Evolutionary conservation across 2,329 filamentous ascomycete species (phyloP), one percentile per base, ranked within the genome.

Genomic region (Hypoxylon sp.): DNA sequence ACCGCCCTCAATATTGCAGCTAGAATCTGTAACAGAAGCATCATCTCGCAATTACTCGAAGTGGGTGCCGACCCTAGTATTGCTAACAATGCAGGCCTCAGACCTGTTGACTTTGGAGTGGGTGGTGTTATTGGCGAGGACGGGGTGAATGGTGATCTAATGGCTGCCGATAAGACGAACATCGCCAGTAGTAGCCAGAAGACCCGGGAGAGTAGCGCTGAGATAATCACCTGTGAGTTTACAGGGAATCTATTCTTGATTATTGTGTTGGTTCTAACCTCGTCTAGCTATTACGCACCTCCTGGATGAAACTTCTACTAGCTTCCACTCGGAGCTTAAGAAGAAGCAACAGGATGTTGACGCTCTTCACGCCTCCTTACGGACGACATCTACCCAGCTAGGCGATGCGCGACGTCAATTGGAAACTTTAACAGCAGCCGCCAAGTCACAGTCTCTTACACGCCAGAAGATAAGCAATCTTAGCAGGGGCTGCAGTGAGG

Each of bases 21-120:
- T 1, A 87, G 96, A 67, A 97, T 98, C 72, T 93, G 94, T 21
- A 98, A 97, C 77, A 87, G 92, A 60, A 97, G 93, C 74, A 97
- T 99, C 74, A 97, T 98, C 63, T 95, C 94, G n/a, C 96, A 99
- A 77, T 84, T 99, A 32, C 85, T 98, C 10, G 96, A 99, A 80
- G 94, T 99, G 46, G 94, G 95, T 62, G 96, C 96, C 1, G 94
- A 98, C 78, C 91, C 94, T n/a, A 89, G 91, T 58, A 94, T 98
- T 75, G 88, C 93, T 5, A 99, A 99, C 75, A 90, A 94, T 52
- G 94, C 94, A 48, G 94, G 95, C 19, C 85, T 98, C 11, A 87
- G 93, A 41, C 94, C 96, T 0, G 85, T 94, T n/a, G 96, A 98
- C 78, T 99, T 99, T 81, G 95, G 95, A 7, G 93, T 98, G 28